A percentile compares a stretch with the other conserved stretches of the same genome.
Evolutionary conservation across 129 eudicot species (phyloP).

Genomic region (Helianthus tuberosus): DNA sequence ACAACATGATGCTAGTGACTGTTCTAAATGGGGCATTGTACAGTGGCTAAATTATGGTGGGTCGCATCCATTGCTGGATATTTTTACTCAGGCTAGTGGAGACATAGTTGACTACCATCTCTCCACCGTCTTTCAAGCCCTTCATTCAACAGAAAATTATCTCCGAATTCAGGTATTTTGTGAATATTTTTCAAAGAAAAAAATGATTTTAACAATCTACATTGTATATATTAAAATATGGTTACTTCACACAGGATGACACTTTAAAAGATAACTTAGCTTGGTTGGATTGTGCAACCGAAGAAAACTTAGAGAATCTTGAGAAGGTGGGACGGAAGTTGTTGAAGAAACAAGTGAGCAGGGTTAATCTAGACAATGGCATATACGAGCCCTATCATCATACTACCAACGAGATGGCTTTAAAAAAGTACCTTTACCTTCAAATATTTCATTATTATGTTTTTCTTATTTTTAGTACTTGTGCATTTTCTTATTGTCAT

Average conservation of each 20-base stretch:
- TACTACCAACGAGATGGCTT: constrained; percentile 43
- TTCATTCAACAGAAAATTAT: constrained; percentile 39
- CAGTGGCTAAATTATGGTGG: constrained; percentile 48
- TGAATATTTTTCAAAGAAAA: too few species aligned
- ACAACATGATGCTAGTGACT: constrained; percentile 31
- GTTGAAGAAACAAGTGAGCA: constrained; percentile 42
- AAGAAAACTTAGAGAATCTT: constrained; percentile 39
- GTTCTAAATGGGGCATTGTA: constrained; percentile 56
- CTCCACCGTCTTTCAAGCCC: constrained; percentile 43
- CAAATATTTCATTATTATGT: too few species aligned
- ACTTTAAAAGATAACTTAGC: constrained; percentile 34
- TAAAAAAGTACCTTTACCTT: constrained; percentile 21
- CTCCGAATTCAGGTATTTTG: constrained; percentile 52
- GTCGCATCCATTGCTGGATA: constrained; percentile 43
- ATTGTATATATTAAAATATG: background rate
- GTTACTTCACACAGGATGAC: constrained; percentile 39
- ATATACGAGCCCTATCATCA: constrained; percentile 12
- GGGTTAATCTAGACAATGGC: constrained; percentile 38
- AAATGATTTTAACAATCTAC: too few species aligned
- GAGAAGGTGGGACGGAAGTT: constrained; percentile 35
- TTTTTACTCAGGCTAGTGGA: constrained; percentile 41
- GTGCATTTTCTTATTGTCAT: too few species aligned
- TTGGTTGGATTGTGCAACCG: constrained; percentile 37
- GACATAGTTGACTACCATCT: constrained; percentile 52
- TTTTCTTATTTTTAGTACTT: too few species aligned